Percentiles rank a stretch among this genome's conserved stretches.
Conservation (phyloP, 805 yeast genomes). For the Aciculoconidium aculeatum region DNA sequence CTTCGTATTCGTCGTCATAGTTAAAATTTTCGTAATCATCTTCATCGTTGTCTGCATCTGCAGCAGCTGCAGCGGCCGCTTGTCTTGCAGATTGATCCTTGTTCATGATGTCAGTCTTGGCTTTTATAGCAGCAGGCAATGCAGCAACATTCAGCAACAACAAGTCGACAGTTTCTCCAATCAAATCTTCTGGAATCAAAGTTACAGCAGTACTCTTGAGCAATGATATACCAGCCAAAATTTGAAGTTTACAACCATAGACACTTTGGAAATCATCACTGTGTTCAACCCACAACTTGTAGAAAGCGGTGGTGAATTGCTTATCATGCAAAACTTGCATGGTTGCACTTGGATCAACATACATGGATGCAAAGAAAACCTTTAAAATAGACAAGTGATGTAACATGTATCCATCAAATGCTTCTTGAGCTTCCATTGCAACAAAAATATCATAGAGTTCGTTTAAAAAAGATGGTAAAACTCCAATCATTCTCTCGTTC, state of each 20-base stretch:
- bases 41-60: conserved; percentile 18
- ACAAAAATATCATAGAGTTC: conserved; percentile 34
- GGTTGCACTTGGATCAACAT: conserved; percentile 33
- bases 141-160: conserved; percentile 37
- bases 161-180: conserved; percentile 34
- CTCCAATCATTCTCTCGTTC: conserved; percentile 24
- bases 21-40: conserved; percentile 19
- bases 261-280: conserved; percentile 46
- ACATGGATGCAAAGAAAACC: conserved; percentile 35
- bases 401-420: conserved; percentile 42
- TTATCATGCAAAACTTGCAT: conserved; percentile 33
- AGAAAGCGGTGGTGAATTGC: conserved; percentile 31
- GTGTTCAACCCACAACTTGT: conserved; percentile 44
- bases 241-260: conserved; percentile 50
- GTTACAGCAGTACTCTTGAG: conserved; percentile 25
- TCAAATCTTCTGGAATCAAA: conserved; percentile 28
- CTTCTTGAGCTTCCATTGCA: conserved; percentile 28
- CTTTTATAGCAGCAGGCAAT: conserved; percentile 45
- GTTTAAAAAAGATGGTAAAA: conserved; percentile 21
- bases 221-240: conserved; percentile 39
- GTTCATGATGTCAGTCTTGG: conserved; percentile 39
- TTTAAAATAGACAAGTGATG: conserved; percentile 37
- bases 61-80: conserved; percentile 14
- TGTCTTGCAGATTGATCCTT: conserved; percentile 31
- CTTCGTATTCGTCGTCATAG: conserved; percentile 41